Evolutionary conservation across 805 yeast genomes (phyloP), one percentile per base, ranked within the genome.

Genomic region (Candida xyloterini): DNA sequence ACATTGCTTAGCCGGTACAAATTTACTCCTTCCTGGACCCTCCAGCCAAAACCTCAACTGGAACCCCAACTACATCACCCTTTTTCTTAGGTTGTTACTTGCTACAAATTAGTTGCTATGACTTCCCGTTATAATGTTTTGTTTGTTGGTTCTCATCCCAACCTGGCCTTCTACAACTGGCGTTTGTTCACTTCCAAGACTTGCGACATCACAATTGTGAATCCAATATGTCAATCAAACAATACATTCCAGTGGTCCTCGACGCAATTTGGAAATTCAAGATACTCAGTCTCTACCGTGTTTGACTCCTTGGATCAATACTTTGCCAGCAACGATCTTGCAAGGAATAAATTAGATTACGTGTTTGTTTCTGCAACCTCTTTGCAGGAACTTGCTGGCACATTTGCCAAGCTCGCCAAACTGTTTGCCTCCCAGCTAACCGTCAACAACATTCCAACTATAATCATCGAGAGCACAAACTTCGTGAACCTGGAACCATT

Each of bases 401-500:
- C 70, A 10, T 64, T 75, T 15, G 42, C 65, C 2, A 61, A 64
- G 28, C 50, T 76, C 31, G 50, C 62, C 5, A 57, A 68, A 0
- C 44, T 70, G 18, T 46, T 75, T 26, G 63, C 62, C 35, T 21
- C 30, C 11, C 61, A 59, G 38, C 14, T 52, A 5, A 31, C 46
- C 4, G 34, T 39, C 15, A 48, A 46, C 13, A 58, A 57, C 45
- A 71, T 57, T 28, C 71, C 88, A 18, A 65, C 79, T 24, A 63
- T 84, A 2, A 63, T 84, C 18, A 63, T 84, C 26, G 95, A 84
- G 61, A 74, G 81, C 34, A 77, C 87, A 2, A 86, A 87, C 4
- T 84, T 75, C 55, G 76, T 84, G 41, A 81, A 81, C 57, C 59
- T 84, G 37, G 91, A 84, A 57, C 84, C 85, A 7, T 83, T 83